Evolutionary conservation across 805 yeast species (phyloP).

Genomic region (Candida maltosa): DNA sequence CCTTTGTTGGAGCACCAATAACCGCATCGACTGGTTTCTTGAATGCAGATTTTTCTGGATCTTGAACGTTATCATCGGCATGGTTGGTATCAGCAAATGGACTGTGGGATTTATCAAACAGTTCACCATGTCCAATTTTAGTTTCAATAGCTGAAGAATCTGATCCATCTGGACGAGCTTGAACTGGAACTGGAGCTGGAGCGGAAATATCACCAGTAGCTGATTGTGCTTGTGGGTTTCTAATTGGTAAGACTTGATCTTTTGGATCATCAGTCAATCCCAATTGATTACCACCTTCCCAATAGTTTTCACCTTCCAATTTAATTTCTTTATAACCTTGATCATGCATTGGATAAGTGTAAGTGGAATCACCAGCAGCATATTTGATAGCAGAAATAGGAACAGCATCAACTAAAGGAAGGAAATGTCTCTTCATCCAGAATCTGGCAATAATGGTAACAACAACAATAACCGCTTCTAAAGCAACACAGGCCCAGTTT

Average conservation of each 20-base stretch:
- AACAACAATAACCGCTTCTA: constrained; percentile 60
- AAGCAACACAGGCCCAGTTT: constrained; percentile 73
- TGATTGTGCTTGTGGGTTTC: constrained; percentile 4
- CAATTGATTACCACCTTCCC: constrained; percentile 43
- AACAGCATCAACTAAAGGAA: constrained; percentile 63
- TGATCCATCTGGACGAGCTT: constrained; percentile 3
- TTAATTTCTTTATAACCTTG: constrained; percentile 61
- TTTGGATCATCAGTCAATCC: constrained; percentile 19
- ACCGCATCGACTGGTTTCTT: constrained; percentile 7
- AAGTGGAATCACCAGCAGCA: constrained; percentile 40
- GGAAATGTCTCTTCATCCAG: constrained; percentile 55
- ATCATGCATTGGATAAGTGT: constrained; percentile 59
- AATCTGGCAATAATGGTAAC: constrained; percentile 59
- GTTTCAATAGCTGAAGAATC: constrained; percentile 8
- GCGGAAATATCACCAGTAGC: not conserved
- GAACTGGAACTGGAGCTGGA: constrained; percentile 1
- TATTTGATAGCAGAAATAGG: constrained; percentile 62
- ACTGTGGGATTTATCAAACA: constrained; percentile 14
- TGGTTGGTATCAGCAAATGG: constrained; percentile 18
- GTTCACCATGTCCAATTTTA: constrained; percentile 5
- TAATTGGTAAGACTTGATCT: constrained; percentile 3
- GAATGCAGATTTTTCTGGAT: constrained; percentile 11
- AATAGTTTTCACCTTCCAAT: constrained; percentile 46
- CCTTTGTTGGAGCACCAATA: constrained; percentile 16
- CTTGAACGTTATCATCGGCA: constrained; percentile 16